A percentile compares a stretch with the other conserved stretches of the same genome.
Evolutionary conservation across 306 rosid species (phyloP).

Genomic region (Vachellia collinsii): DNA sequence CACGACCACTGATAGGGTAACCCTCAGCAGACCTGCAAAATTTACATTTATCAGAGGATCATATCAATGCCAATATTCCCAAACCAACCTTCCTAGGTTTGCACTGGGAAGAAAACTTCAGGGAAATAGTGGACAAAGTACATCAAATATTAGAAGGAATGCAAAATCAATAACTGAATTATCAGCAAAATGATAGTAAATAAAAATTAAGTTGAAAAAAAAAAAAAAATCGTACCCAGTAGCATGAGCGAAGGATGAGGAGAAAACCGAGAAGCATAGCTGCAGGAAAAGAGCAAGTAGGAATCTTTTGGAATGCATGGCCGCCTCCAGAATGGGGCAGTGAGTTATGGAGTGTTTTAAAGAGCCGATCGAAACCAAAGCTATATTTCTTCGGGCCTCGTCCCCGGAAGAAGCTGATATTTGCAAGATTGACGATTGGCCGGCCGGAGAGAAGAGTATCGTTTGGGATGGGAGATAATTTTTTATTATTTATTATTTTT

Average conservation of each 20-base stretch:
- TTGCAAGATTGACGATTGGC: constrained; percentile 4
- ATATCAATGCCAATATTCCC: constrained; percentile 12
- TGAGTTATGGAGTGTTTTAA: not conserved
- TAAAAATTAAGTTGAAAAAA: not conserved
- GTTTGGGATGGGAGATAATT: not conserved
- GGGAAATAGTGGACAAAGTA: not conserved
- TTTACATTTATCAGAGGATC: constrained; percentile 2
- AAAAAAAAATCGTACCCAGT: constrained; percentile 56
- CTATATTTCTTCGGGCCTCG: constrained; percentile 36
- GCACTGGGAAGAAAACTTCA: not conserved
- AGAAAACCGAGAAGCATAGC: constrained; percentile 50
- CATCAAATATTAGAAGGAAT: not conserved
- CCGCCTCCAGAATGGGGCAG: constrained; percentile 31
- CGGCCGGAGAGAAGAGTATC: not conserved
- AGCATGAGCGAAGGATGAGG: constrained; percentile 63
- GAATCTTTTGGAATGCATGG: constrained; percentile 52
- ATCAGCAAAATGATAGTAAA: constrained; percentile 1
- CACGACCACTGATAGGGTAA: constrained; percentile 82
- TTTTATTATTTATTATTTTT: not conserved
- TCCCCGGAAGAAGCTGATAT: not conserved
- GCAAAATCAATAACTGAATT: not conserved
- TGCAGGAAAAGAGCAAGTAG: constrained; percentile 50
- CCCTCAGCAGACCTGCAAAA: constrained; percentile 73
- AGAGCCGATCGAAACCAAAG: constrained; percentile 24
- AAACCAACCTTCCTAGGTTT: not conserved